Base-by-base conservation (phyloP, 805 yeast genomes). In the Candida awuae region DNA sequence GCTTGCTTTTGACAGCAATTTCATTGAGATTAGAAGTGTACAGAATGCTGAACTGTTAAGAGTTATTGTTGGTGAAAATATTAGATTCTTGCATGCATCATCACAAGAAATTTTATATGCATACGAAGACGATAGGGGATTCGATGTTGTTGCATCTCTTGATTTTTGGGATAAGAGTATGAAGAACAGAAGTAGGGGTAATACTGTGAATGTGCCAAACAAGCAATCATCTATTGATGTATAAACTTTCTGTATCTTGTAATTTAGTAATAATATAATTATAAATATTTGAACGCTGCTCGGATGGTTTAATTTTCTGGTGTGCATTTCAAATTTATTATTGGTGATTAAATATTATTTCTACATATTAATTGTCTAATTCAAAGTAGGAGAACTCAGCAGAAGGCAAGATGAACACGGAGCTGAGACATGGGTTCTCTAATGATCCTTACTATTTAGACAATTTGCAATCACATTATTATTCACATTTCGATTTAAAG, bases 101-200 rank as follows among this genome's bases (percentile, higher is more conserved):
- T 87, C 94, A 22, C 95, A 88, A 57, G 97, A 90, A 62, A 90
- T 94, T 19, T 62, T 90, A 55, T 90, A 88, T 59, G 96, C 86
- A 0, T 85, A 87, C 54, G 97, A 87, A 56, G 84, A 83, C 53
- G 95, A 84, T 44, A 74, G 75, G 43, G 97, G 97, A 3, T 80
- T 75, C 49, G 97, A 92, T 55, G 88, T 87, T 32, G 92, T 92
- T 47, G 94, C 94, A 2, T 80, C 92, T 27, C 68, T 90, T 43
- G 97, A 88, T 61, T 90, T 90, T 62, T 87, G 95, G 88, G 79
- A 68, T 44, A 51, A 64, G 37, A 54, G 55, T 19, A 51, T 54
- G 48, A 59, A 58, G 30, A 58, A 50, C 32, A 33, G 35, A 14
- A 32, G 41, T 7, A 29, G 46, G 8, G 23, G 35, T 18, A 32